Evolutionary conservation across 2,329 filamentous ascomycete genomes (phyloP).

Genomic region (Trichoderma atroviride): DNA sequence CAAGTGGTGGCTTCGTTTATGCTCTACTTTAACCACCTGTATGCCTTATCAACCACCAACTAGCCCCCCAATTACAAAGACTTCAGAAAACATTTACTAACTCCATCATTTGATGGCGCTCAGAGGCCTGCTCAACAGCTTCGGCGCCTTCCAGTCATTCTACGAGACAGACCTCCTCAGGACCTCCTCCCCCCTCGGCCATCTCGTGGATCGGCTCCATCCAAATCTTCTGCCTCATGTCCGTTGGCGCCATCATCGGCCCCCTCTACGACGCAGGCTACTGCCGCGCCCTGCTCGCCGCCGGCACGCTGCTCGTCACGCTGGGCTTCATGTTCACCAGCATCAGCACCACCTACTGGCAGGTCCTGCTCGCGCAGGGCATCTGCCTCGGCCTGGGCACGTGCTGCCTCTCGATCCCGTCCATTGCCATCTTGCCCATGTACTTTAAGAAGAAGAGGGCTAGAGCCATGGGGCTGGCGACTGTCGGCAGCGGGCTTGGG

Average conservation of each 20-base stretch:
- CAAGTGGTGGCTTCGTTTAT: conserved; percentile 41
- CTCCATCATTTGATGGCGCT: not conserved
- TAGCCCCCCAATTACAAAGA: not conserved
- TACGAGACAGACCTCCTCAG: conserved; percentile 38
- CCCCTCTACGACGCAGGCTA: conserved; percentile 49
- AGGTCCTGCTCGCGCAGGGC: conserved; percentile 44
- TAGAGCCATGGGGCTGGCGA: conserved; percentile 48
- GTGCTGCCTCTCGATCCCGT: conserved; percentile 41
- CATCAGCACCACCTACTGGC: conserved; percentile 50
- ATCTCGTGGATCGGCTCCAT: conserved; percentile 52
- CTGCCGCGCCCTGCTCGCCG: conserved; percentile 41
- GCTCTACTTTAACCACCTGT: conserved; percentile 44
- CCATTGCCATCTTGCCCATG: conserved; percentile 42
- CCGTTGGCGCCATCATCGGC: conserved; percentile 45
- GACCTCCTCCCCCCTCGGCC: conserved; percentile 31
- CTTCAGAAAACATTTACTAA: not conserved
- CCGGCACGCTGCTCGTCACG: conserved; percentile 42
- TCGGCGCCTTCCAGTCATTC: conserved; percentile 42
- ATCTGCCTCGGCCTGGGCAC: conserved; percentile 45
- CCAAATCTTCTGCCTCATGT: conserved; percentile 46
- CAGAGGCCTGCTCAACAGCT: conserved; percentile 42
- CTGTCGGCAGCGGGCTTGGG: conserved; percentile 46
- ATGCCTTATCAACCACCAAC: not conserved
- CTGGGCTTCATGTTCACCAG: conserved; percentile 50
- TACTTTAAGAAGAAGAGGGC: conserved; percentile 47